A percentile compares a stretch with the other conserved stretches of the same genome.
Conservation (phyloP, 768 basidiomycete species). For the Cantharellus cinnabarinus region DNA sequence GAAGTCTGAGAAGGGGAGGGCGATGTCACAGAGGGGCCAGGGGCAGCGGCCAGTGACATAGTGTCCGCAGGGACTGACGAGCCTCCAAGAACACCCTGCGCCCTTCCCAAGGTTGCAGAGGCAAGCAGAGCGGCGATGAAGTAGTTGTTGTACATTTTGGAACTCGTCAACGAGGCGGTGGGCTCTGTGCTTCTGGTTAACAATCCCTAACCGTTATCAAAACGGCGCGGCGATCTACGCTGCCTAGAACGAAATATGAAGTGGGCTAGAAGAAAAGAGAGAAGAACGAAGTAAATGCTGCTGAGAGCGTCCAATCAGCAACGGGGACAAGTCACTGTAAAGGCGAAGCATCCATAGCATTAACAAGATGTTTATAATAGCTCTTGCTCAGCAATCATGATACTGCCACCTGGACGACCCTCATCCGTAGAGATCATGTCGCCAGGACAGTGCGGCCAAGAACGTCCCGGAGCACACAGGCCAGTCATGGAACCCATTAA, state of each 20-base stretch:
- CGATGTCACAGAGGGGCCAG: neutral
- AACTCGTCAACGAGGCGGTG: constrained; percentile 12
- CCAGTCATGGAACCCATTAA: too few species aligned
- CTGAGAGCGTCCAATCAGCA: neutral
- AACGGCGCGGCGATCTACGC: neutral
- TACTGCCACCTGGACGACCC: too few species aligned
- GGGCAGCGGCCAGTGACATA: neutral
- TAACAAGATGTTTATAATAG: too few species aligned
- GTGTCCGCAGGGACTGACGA: neutral
- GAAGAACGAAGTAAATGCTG: constrained; percentile 5
- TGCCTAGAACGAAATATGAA: neutral
- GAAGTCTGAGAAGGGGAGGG: constrained; percentile 13
- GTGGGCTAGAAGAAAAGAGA: constrained; percentile 4
- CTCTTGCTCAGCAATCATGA: too few species aligned
- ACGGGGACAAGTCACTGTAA: neutral
- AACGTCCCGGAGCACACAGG: too few species aligned
- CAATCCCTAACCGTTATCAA: too few species aligned
- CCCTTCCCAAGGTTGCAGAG: constrained; percentile 29
- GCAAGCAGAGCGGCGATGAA: constrained; percentile 32
- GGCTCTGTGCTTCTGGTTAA: too few species aligned
- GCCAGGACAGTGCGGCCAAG: too few species aligned
- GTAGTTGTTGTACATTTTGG: constrained; percentile 38
- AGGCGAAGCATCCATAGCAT: too few species aligned
- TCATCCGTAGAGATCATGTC: too few species aligned
- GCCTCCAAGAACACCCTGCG: neutral